Conservation (phyloP, 306 rosid species). For the Dalbergia oliveri region DNA sequence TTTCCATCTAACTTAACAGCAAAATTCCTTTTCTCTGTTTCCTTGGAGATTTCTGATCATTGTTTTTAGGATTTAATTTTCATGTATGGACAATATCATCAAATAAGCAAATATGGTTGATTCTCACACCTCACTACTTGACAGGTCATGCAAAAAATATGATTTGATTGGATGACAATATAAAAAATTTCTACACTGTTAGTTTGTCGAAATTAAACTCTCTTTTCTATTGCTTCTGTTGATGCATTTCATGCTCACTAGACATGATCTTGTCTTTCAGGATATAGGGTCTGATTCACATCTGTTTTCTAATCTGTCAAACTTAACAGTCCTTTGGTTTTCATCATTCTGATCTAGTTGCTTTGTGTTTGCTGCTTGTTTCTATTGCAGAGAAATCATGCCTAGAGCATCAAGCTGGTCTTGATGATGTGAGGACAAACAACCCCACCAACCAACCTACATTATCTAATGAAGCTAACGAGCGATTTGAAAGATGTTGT, state of each 20-base stretch:
- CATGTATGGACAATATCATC: too few relatives aligned
- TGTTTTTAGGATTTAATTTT: too few relatives aligned
- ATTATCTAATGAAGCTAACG: conserved; percentile 43
- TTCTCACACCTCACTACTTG: too few relatives aligned
- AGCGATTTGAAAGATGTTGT: conserved; percentile 61
- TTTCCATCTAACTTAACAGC: conserved; percentile 25
- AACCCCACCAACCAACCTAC: conserved; percentile 49
- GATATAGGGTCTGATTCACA: neutral
- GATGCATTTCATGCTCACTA: neutral
- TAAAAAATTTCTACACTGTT: too few relatives aligned
- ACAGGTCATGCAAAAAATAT: too few relatives aligned
- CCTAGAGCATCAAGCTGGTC: conserved; percentile 48
- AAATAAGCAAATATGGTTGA: too few relatives aligned
- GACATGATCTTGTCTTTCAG: conserved; percentile 12
- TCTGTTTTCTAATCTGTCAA: neutral
- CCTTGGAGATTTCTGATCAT: neutral
- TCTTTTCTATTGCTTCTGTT: conserved; percentile 25
- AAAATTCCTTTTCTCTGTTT: conserved; percentile 27
- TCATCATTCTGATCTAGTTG: neutral
- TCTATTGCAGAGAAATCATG: conserved; percentile 60
- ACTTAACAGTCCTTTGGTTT: neutral
- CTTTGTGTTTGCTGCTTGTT: conserved; percentile 24
- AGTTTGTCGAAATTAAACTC: too few relatives aligned
- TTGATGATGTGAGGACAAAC: conserved; percentile 49
- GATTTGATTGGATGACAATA: too few relatives aligned